Percentiles rank a stretch among this genome's conserved stretches.
Conservation (phyloP, 192 early-diverging fungal species). For the Dissophora ornata region DNA sequence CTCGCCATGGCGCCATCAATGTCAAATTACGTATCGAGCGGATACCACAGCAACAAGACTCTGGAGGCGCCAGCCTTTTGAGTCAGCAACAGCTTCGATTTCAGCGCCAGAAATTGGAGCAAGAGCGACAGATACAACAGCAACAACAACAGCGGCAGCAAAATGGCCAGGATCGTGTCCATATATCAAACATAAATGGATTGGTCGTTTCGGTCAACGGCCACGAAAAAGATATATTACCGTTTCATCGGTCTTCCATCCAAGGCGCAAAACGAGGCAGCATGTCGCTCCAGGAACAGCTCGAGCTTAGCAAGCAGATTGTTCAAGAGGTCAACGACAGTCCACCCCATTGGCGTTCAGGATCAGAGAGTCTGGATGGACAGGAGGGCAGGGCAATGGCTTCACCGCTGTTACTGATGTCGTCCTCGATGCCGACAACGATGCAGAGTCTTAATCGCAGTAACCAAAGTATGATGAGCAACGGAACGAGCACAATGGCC, state of each 20-base stretch:
- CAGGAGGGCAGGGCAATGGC: conserved; percentile 16
- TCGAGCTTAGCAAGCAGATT: conserved; percentile 49
- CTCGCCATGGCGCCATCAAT: conserved; percentile 34
- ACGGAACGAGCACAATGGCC: conserved; percentile 43
- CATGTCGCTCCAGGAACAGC: conserved; percentile 51
- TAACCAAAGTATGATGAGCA: conserved; percentile 38
- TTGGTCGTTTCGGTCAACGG: conserved; percentile 45
- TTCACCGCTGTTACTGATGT: conserved; percentile 48
- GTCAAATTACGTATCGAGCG: conserved; percentile 49
- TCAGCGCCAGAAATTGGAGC: conserved; percentile 34
- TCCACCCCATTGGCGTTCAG: conserved; percentile 16
- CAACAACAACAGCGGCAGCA: background rate
- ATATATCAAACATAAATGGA: conserved; percentile 12
- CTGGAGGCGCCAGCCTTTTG: conserved; percentile 25
- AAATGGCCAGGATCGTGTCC: background rate
- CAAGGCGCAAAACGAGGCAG: conserved; percentile 7
- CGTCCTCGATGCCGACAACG: conserved; percentile 45
- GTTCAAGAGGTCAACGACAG: conserved; percentile 40
- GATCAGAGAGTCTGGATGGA: conserved; percentile 17
- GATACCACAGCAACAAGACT: conserved; percentile 25
- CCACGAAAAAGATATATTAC: conserved; percentile 38
- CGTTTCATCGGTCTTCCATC: conserved; percentile 20
- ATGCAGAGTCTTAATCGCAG: conserved; percentile 35
- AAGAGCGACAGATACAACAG: conserved; percentile 1
- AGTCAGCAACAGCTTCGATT: conserved; percentile 28